Conservation (phyloP, 192 early-diverging fungal genomes). For the Entophlyctis luteolus region DNA sequence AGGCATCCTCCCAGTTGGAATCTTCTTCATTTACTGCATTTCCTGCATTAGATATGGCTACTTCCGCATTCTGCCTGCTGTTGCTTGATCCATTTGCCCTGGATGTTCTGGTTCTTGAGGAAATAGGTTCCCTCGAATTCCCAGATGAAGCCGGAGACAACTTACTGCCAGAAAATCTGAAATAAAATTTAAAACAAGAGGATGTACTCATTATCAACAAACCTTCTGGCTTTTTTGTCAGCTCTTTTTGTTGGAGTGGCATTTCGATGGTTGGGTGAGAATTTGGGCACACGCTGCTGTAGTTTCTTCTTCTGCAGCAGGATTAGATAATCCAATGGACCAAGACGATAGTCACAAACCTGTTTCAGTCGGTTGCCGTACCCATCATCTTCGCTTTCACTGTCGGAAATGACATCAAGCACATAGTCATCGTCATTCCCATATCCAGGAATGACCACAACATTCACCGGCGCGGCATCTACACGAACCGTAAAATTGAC, state of each 20-base stretch:
- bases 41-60: no score
- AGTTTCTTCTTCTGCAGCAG: background rate
- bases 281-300: background rate
- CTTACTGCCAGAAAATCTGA: no score
- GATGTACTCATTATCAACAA: background rate
- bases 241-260: background rate
- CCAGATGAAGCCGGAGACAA: no score
- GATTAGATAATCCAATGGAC: background rate
- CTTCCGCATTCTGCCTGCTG: no score
- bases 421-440: constrained; percentile 24
- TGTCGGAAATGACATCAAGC: constrained; percentile 3
- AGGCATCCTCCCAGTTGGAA: no score
- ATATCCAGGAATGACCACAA: constrained; percentile 18
- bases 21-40: no score
- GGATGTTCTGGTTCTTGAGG: no score
- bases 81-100: no score
- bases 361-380: background rate
- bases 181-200: background rate
- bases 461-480: background rate
- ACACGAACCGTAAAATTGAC: background rate
- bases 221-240: background rate
- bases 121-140: no score
- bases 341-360: no score
- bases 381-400: background rate
- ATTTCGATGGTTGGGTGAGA: background rate